These are phyloP conservation scores for Aureobasidium lini DNA, from an alignment of 2,329 filamentous ascomycete species.

Conservation along the genomic window DNA sequence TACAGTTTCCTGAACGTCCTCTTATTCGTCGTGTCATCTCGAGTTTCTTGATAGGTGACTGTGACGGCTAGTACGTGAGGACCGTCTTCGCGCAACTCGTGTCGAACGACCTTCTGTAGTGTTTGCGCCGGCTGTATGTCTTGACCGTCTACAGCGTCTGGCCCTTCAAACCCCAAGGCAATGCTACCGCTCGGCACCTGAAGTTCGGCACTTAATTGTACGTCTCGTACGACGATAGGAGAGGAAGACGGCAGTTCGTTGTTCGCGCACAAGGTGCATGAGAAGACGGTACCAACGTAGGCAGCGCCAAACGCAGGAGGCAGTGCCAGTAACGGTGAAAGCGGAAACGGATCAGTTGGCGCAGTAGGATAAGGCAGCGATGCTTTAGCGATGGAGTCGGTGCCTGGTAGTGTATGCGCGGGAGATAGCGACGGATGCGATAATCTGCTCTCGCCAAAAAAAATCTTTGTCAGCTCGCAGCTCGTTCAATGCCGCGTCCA, in stretches of 20 bases:
- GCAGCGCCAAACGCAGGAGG: constrained; percentile 88
- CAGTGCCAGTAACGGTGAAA: constrained; percentile 64
- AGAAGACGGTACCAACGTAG: constrained; percentile 92
- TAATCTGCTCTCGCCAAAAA: constrained; percentile 48
- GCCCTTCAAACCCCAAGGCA: constrained; percentile 49
- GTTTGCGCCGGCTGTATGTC: constrained; percentile 54
- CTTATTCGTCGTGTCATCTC: constrained; percentile 48
- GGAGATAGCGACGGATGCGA: constrained; percentile 71
- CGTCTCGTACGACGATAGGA: constrained; percentile 56
- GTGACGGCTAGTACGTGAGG: constrained; percentile 90
- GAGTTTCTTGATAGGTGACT: constrained; percentile 77
- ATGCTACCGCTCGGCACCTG: constrained; percentile 74
- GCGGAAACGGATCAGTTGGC: constrained; percentile 42
- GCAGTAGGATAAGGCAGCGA: constrained; percentile 64
- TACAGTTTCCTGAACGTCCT: constrained; percentile 92
- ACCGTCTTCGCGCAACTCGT: constrained; percentile 88
- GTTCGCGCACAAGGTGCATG: constrained; percentile 92
- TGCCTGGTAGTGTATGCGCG: constrained; percentile 54
- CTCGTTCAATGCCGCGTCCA: not conserved
- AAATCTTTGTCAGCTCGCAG: constrained; percentile 11
- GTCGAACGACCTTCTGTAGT: constrained; percentile 72
- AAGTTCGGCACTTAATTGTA: constrained; percentile 86
- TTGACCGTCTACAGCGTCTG: constrained; percentile 42
- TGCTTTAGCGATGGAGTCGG: constrained; percentile 51
- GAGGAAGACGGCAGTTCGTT: constrained; percentile 54